These are phyloP conservation scores for Kalmanozyma brasiliensis DNA, from an alignment of 1,284 basidiomycete species.

Conservation along the genomic window DNA sequence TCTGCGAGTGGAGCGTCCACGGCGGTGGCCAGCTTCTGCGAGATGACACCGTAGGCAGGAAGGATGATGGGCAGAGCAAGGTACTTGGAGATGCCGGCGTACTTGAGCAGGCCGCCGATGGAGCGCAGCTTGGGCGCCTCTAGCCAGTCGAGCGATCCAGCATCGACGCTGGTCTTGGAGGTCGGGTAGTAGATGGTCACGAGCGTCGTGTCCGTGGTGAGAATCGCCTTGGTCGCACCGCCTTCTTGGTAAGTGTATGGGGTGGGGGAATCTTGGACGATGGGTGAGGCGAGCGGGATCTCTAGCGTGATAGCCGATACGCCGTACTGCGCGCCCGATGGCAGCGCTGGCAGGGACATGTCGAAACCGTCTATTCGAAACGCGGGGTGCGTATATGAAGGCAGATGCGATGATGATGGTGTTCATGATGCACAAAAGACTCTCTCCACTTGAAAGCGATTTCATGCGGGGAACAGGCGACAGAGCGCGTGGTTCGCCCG, in stretches of 20 bases:
- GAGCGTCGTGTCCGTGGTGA: slow-evolving; percentile 52
- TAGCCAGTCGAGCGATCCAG: slow-evolving; percentile 35
- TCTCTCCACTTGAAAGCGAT: background rate
- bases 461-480: too few species aligned
- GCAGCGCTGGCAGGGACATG: slow-evolving; percentile 34
- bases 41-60: slow-evolving; percentile 46
- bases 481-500: too few species aligned
- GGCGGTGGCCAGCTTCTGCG: slow-evolving; percentile 33
- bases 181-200: slow-evolving; percentile 60
- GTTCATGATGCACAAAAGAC: background rate
- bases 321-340: slow-evolving; percentile 25
- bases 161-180: background rate
- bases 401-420: too few species aligned
- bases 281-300: slow-evolving; percentile 39
- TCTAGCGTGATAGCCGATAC: slow-evolving; percentile 58
- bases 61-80: slow-evolving; percentile 52
- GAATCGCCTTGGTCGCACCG: slow-evolving; percentile 29
- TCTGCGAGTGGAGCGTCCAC: slow-evolving; percentile 27
- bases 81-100: slow-evolving; percentile 55
- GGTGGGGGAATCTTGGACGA: slow-evolving; percentile 23
- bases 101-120: slow-evolving; percentile 57
- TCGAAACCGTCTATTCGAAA: background rate
- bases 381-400: too few species aligned
- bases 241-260: slow-evolving; percentile 35
- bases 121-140: slow-evolving; percentile 42